phyloP scores from a whole-genome alignment of 192 early-diverging fungal species.

The Linnemannia elongata region DNA sequence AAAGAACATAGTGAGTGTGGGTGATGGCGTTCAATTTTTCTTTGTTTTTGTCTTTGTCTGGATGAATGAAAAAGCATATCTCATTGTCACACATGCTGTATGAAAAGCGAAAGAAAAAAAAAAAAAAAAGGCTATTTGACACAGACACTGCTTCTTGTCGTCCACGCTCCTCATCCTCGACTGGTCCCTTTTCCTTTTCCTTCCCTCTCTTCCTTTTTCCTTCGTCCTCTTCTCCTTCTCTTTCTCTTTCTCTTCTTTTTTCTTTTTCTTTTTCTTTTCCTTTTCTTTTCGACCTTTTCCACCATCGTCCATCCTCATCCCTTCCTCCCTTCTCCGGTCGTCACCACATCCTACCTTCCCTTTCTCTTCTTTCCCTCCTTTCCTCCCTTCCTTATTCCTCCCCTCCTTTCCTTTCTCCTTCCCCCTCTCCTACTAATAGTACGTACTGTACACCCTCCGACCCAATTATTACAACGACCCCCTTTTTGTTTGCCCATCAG shows the following conservation, averaged over 20 bases:
- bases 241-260: background rate
- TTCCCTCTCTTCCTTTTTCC: background rate
- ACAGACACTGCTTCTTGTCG: too few relatives aligned
- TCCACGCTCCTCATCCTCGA: too few relatives aligned
- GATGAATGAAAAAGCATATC: too few relatives aligned
- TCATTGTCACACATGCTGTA: too few relatives aligned
- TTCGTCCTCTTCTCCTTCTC: conserved; percentile 3
- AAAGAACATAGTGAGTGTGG: too few relatives aligned
- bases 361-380: background rate
- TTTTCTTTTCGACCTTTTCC: background rate
- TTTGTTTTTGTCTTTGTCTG: too few relatives aligned
- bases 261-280: background rate
- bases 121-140: background rate
- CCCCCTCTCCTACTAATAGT: too few relatives aligned
- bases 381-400: background rate
- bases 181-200: background rate
- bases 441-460: background rate
- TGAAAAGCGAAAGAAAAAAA: background rate
- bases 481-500: background rate
- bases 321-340: background rate
- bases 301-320: background rate
- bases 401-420: background rate
- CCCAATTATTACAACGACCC: background rate
- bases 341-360: background rate
- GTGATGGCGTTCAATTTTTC: too few relatives aligned